Evolutionary conservation across 768 basidiomycete genomes (phyloP), one percentile per base, ranked within the genome.

Genomic region (Mycena alexandri): DNA sequence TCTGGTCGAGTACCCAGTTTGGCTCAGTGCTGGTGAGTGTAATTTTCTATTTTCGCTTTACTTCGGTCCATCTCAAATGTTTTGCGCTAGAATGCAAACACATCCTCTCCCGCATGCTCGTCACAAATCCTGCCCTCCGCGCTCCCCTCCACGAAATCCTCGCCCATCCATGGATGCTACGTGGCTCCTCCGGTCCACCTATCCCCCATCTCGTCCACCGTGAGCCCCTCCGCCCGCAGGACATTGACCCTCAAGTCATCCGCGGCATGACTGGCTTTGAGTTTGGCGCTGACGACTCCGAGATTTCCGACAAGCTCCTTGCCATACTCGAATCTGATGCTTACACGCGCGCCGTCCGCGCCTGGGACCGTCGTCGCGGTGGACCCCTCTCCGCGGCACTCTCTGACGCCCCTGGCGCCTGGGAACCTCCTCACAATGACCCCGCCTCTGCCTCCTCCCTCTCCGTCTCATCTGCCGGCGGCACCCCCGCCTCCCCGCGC

Each of bases 191-290:
- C 29, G 90, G 90, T 0, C 84, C 95, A 0, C 92, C 96, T 0
- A 91, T 93, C 52, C 82, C 92, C 0, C 94, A 98, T 78, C 86
- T 99, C 70, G 85, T 98, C 21, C 89, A 90, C 61, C 93, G 97
- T 9, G 93, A 94, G 73, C 97, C 98, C 0, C 86, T 98, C 7
- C 92, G 95, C 10, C 78, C 90, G 0, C 93, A 95, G 58, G 96
- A 98, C 59, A 85, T 99, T 52, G 96, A 99, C 77, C 87, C 85
- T 34, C 86, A 89, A 47, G 94, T 99, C 63, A 87, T 99, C 74
- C 86, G 86, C 46, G 91, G 91, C 53, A 98, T 98, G 98, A 90
- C 91, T 41, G 97, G 97, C 3, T 98, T 99, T 80, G 97, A 98
- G 75, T 98, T 99, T 71, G 98, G 98, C 17, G 83, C 91, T 0